Percentiles rank a stretch among this genome's conserved stretches.
Evolutionary conservation across 2,329 filamentous ascomycete genomes (phyloP).

Genomic region (Rasamsonia emersonii): DNA sequence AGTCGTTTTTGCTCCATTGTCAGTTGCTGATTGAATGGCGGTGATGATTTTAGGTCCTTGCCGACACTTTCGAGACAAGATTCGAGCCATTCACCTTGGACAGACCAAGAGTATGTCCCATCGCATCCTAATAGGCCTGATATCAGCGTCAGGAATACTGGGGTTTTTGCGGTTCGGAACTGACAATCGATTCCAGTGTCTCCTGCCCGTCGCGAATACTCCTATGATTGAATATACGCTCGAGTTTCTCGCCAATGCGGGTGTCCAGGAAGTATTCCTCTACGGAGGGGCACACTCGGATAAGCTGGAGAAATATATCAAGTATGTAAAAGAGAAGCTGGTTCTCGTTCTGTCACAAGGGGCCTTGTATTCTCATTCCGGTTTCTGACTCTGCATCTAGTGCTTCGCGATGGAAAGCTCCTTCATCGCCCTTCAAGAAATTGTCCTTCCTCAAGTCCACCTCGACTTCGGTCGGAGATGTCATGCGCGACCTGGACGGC

Average conservation of each 20-base stretch:
- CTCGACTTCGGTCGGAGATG: conserved; percentile 81
- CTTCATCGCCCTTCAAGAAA: conserved; percentile 70
- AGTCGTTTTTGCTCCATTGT: background rate
- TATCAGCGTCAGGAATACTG: background rate
- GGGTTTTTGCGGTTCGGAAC: background rate
- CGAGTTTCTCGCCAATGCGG: conserved; percentile 89
- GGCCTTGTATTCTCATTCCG: background rate
- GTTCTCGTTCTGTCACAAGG: background rate
- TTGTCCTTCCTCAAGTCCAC: conserved; percentile 82
- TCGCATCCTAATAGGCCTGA: background rate
- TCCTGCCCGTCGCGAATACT: conserved; percentile 85
- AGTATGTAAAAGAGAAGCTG: conserved; percentile 29
- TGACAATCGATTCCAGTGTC: conserved; percentile 52
- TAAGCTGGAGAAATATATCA: conserved; percentile 78
- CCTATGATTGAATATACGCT: conserved; percentile 96
- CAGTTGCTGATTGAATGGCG: background rate
- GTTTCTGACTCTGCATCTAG: conserved; percentile 25
- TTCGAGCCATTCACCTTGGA: conserved; percentile 86
- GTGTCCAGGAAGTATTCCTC: conserved; percentile 87
- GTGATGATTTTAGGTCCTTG: conserved; percentile 56
- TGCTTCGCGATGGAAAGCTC: conserved; percentile 63
- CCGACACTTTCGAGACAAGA: conserved; percentile 88
- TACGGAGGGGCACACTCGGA: conserved; percentile 85
- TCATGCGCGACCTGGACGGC: conserved; percentile 85
- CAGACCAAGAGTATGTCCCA: conserved; percentile 65